Conservation (phyloP, 2,329 filamentous ascomycete species). For the Hymenoscyphus scutula region DNA sequence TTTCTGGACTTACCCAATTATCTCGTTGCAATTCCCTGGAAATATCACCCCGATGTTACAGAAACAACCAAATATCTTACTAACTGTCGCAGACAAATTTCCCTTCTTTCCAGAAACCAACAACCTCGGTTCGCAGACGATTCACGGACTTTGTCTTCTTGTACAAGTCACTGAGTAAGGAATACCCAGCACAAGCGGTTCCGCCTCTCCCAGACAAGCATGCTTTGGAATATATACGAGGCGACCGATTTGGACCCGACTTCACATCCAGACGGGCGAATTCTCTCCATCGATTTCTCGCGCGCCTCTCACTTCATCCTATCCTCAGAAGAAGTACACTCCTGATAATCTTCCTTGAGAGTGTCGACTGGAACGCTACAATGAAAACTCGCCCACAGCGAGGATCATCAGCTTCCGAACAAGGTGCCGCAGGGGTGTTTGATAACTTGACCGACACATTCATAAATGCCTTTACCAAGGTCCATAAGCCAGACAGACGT, state of each 20-base stretch:
- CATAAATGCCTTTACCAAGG: conserved; percentile 94
- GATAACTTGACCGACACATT: conserved; percentile 95
- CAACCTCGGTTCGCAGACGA: conserved; percentile 77
- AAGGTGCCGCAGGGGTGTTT: conserved; percentile 68
- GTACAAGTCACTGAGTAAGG: conserved; percentile 82
- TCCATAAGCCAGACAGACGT: conserved; percentile 89
- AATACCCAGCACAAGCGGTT: conserved; percentile 89
- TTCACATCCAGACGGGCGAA: conserved; percentile 87
- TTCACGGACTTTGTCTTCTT: conserved; percentile 98
- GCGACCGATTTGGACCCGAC: conserved; percentile 90
- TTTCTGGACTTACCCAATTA: background rate
- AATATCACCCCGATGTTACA: background rate
- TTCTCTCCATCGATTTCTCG: conserved; percentile 87
- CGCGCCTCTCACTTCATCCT: conserved; percentile 82
- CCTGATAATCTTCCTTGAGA: conserved; percentile 87
- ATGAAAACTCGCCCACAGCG: conserved; percentile 78
- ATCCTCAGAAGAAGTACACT: conserved; percentile 80
- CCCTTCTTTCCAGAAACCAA: conserved; percentile 81
- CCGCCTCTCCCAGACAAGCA: conserved; percentile 97
- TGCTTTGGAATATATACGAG: conserved; percentile 97
- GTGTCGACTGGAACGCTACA: conserved; percentile 91
- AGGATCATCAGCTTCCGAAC: conserved; percentile 51
- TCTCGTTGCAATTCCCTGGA: background rate
- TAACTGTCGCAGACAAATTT: conserved; percentile 72
- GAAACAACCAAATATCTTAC: conserved; percentile 3